Evolutionary conservation across 148 eudicot species (phyloP), one percentile per base, ranked within the genome.

Genomic region (Rheum nobile): DNA sequence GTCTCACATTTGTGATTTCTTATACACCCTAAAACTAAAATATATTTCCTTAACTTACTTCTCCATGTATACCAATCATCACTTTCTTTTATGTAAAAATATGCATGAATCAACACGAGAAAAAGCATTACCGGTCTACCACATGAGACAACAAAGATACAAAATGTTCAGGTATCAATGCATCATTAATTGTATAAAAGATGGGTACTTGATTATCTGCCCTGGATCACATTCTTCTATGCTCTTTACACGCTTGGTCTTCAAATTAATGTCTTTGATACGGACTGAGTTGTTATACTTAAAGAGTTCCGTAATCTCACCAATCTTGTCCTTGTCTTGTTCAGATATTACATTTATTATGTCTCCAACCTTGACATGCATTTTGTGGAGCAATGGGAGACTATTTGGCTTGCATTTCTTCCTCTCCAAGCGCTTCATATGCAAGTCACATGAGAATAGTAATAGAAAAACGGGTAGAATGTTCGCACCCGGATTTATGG

Each of bases 341-440:
- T 97, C 97, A 5, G 98, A 80, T 77, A 93, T 93, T 24, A 93
- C 88, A 84, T 93, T 93, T 22, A 93, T 95, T 1, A 95, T 91
- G 76, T 93, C 98, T 29, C 98, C 98, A 63, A 93, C 31, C 84
- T 83, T 91, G 69, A 93, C 98, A 61, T 93, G 98, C 95, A 93
- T 93, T 72, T 93, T 91, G 44, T 93, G 95, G 72, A 93, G 69
- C 67, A 85, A 35, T 1, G 98, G 98, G n/a, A n/a, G n/a, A n/a
- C n/a, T n/a, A n/a, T n/a, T n/a, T n/a, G n/a, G n/a, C n/a, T n/a
- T n/a, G n/a, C n/a, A n/a, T n/a, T n/a, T n/a, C n/a, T n/a, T n/a
- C n/a, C n/a, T n/a, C n/a, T n/a, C n/a, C n/a, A n/a, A 93, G 79
- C 81, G 86, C 84, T 89, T 88, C 72, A 91, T 82, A 97, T 93